Base-by-base conservation (phyloP, 331 rosid species). In the Rosa hybrid region DNA sequence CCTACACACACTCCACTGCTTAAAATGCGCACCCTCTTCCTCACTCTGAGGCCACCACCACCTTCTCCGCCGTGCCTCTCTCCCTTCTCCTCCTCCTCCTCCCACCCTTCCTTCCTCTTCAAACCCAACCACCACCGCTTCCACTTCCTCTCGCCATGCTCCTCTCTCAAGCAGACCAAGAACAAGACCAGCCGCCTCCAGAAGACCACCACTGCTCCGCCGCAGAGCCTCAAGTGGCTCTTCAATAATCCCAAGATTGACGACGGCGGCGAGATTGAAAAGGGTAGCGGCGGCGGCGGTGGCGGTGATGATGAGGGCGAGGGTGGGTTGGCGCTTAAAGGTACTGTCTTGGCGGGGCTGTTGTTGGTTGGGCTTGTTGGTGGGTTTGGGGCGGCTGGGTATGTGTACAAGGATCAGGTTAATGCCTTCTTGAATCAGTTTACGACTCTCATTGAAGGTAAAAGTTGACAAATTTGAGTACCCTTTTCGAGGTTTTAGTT, bases 151-250 rank as follows among this genome's bases (percentile, higher is more conserved):
- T 71, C 82, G 7, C 92, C 98, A 3, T 93, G 91, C 64, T 95
- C 97, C 7, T 91, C 98, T 17, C 97, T 95, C 76, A 89, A 84
- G 73, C 94, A 92, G 68, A 90, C 93, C 82, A 93, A 91, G 86
- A 90, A 89, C 78, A 87, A 76, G 81, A 14, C 68, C 68, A 11
- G 27, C 27, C 10, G 54, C 48, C 92, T 86, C 68, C 85, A 75
- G 42, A 82, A 86, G 75, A 80, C 71, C 38, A 51, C 82, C 64
- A 50, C 69, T 49, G 86, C 73, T 57, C 87, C 91, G 38, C 97
- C 98, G 0, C 86, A 89, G 77, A 88, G 88, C 72, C 64, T 84
- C 53, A 87, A 84, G 79, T 83, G 93, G 83, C 80, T 87, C 21
- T 91, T 95, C 70, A 87, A n/a, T 81, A 83, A 12, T 80, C 77